Conservation (phyloP, 2,329 filamentous ascomycete genomes). For the Penicillium sp. region DNA sequence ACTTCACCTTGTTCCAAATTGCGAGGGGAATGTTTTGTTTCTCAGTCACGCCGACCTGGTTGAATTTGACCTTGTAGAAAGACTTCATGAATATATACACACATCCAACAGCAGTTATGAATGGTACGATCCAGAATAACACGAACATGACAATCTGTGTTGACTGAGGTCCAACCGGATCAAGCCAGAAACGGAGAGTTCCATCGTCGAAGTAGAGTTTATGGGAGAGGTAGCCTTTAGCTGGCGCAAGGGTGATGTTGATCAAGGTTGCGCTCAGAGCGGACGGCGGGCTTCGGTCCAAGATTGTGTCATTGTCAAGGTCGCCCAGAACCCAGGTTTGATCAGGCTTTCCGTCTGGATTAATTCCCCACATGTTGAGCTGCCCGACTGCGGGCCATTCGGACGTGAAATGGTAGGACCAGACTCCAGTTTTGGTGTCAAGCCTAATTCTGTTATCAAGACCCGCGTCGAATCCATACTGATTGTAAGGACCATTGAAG, state of each 20-base stretch:
- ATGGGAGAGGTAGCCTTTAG: slow-evolving; percentile 56
- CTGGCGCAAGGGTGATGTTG: slow-evolving; percentile 59
- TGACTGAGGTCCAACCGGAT: slow-evolving; percentile 54
- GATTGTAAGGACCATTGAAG: slow-evolving; percentile 63
- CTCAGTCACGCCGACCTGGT: slow-evolving; percentile 56
- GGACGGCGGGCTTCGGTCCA: slow-evolving; percentile 62
- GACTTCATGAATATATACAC: slow-evolving; percentile 60
- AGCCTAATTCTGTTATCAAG: slow-evolving; percentile 54
- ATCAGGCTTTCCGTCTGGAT: slow-evolving; percentile 62
- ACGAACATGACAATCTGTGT: slow-evolving; percentile 56
- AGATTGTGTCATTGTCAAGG: slow-evolving; percentile 58
- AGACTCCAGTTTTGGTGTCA: slow-evolving; percentile 48
- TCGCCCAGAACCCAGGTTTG: slow-evolving; percentile 60
- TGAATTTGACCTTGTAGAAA: slow-evolving; percentile 66
- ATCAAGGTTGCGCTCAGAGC: slow-evolving; percentile 56
- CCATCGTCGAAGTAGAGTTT: slow-evolving; percentile 58
- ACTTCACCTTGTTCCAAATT: slow-evolving; percentile 40
- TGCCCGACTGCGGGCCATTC: slow-evolving; percentile 64
- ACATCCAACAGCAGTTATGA: slow-evolving; percentile 50
- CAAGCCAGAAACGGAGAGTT: slow-evolving; percentile 51
- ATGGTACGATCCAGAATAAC: slow-evolving; percentile 56
- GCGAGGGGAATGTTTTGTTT: slow-evolving; percentile 45
- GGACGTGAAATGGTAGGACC: slow-evolving; percentile 61
- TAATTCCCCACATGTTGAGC: slow-evolving; percentile 66
- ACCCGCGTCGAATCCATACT: slow-evolving; percentile 63